Base-by-base conservation (phyloP, 83 land plant species). In the Larix sibirica region DNA sequence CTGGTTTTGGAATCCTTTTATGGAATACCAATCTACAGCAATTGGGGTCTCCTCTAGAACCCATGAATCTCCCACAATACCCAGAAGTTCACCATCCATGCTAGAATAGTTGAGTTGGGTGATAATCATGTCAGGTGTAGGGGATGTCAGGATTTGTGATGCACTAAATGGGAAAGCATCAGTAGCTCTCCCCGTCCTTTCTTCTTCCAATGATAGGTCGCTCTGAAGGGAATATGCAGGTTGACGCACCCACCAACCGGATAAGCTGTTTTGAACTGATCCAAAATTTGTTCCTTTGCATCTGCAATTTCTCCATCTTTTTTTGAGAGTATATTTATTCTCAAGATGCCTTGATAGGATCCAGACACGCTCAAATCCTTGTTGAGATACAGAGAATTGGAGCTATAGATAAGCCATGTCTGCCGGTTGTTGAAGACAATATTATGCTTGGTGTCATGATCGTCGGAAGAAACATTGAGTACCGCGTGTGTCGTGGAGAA, bases 321-420 rank as follows among this genome's bases (percentile, higher is more conserved):
- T 24, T 74, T 66, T 0, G 90, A 82, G 56, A 94, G 85, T 0
- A 86, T 61, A 3, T 90, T 90, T 60, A 94, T 77, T 14, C 97
- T 50, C 23, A 96, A 18, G 28, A 86, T 63, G 42, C 98, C 98
- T n/a, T 88, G 65, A 82, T 86, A 94, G 66, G 16, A 74, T 40
- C 54, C 76, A 12, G 76, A 56, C 63, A 86, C 85, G 36, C 75
- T 82, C 20, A 90, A 81, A 64, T 7, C 62, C 3, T 89, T 62
- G 24, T 77, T n/a, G 81, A 96, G 76, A 26, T 54, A 65, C 1
- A 94, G 83, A 47, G 91, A 87, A 7, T 86, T 79, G 14, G 93
- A 92, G 9, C 94, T 73, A 56, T 91, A 96, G 23, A 88, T 20
- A 4, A 96, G 81, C 92, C 92, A 95, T 3, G 88, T 91, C 85